Evolutionary conservation across 768 basidiomycete genomes (phyloP), one percentile per base, ranked within the genome.

Genomic region (Hericium erinaceus): DNA sequence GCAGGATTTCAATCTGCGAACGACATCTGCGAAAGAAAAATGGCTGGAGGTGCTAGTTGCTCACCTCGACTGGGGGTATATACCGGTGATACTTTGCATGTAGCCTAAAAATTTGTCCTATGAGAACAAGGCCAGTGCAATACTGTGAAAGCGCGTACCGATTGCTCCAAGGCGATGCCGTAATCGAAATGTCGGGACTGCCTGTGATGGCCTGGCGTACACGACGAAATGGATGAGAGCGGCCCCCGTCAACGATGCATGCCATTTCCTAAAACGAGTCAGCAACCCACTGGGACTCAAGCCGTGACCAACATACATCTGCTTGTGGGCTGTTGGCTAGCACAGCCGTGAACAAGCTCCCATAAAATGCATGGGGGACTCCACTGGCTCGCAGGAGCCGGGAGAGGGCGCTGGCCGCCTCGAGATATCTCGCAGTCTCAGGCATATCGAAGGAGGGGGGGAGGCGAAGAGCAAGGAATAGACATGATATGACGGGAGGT

Each of bases 111-210:
- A 26, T 59, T 57, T 16, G 44, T 53, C 61, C 54, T 57, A 57
- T 48, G 51, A 57, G 54, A 58, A 55, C 55, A 51, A 33, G 4
- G 33, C 2, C 33, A 33, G 33, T 33, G 4, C 33, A 33, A 6
- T 53, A 58, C 48, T 50, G 37, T 51, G 38, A 51, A 53, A 8
- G 28, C 48, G 64, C 74, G 57, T 68, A 89, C 89, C 91, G 80
- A 65, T 90, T 89, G 57, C 84, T 89, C 90, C 90, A 92, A n/a
- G 90, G 84, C 0, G 90, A 89, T 63, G 84, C 79, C 12, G 80
- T 84, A 20, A 79, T 77, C 9, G 83, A 79, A 63, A 90, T 81
- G 64, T 85, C 79, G 38, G 82, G 77, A 65, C 75, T 83, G 28
- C 80, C 80, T 33, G 81, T 71, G 55, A 89, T 67, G 12, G 90